phyloP scores from a whole-genome alignment of 2,329 filamentous ascomycete genomes.

The Hyphodiscus sp. region DNA sequence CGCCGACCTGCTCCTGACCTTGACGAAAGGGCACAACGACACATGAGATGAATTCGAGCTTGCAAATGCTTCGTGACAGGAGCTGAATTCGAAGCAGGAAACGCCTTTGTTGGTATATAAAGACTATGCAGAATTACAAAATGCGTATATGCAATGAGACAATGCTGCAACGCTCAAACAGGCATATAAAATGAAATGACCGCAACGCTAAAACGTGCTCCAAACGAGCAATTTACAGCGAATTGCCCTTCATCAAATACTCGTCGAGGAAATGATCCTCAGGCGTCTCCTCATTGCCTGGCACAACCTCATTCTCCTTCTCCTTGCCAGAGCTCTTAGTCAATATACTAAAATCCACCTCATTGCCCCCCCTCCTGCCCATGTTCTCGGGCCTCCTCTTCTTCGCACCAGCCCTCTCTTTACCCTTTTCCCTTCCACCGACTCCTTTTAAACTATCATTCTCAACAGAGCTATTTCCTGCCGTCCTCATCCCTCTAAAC shows the following conservation, averaged over 20 bases:
- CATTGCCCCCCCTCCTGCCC: constrained; percentile 15
- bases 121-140: too few species aligned
- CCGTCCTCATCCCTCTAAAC: constrained; percentile 39
- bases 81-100: too few species aligned
- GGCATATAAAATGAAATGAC: background rate
- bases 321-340: constrained; percentile 3
- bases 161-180: background rate
- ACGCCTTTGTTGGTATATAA: too few species aligned
- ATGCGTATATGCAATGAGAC: background rate
- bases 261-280: constrained; percentile 7
- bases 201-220: background rate
- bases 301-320: background rate
- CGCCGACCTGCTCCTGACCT: too few species aligned
- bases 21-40: too few species aligned
- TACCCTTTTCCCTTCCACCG: constrained; percentile 13
- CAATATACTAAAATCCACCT: constrained; percentile 7
- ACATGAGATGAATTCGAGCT: too few species aligned
- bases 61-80: too few species aligned
- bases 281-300: constrained; percentile 3
- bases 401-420: constrained; percentile 6
- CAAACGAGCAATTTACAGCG: constrained; percentile 11
- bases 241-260: constrained; percentile 19
- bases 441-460: constrained; percentile 1
- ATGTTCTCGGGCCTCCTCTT: constrained; percentile 2
- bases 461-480: constrained; percentile 24